Base-by-base conservation (phyloP, 768 basidiomycete genomes). In the Suillus spraguei region DNA sequence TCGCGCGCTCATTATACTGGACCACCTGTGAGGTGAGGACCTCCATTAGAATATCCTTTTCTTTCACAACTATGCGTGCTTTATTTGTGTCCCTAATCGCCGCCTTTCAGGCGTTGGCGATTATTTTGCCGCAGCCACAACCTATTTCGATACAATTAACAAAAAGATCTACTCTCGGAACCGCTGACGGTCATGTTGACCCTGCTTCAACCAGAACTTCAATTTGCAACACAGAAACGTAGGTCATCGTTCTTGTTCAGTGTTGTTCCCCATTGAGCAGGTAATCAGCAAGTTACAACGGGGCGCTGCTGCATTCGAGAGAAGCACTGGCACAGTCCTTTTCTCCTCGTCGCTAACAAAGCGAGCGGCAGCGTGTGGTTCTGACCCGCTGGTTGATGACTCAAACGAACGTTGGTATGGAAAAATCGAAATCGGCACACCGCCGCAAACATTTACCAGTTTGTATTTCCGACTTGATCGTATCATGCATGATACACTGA, bases 341-440 rank as follows among this genome's bases (percentile, higher is more conserved):
- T 22, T 44, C 9, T 38, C 56, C 32, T 36, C 53, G 24, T 32
- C 56, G 17, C 16, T 20, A 4, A 20, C 16, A 28, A 47, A 54
- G 39, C 20, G 49, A 9, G 28, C 22, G 41, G 24, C 33, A 9
- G 55, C 39, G 24, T 55, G 24, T 2, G 62, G 59, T 22, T n/a
- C 39, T 36, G 60, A 52, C 50, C 13, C 65, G 4, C 70, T 75
- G 32, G 64, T 62, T 11, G 67, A 64, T 39, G 59, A 67, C 14
- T 49, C 64, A 36, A 65, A 66, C 38, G 24, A 47, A 22, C 52
- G 46, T 28, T 75, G 73, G 73, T 73, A 72, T 11, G 74, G 72
- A 8, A 61, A 59, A 1, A 66, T 74, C 33, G 64, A 60, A 4
- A 70, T 74, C 5, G 74, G 74, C 5, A 63, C 72, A 0, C 73